Evolutionary conservation across 108 stramenopile species (phyloP).

Genomic region (Skeletonema tropicum): DNA sequence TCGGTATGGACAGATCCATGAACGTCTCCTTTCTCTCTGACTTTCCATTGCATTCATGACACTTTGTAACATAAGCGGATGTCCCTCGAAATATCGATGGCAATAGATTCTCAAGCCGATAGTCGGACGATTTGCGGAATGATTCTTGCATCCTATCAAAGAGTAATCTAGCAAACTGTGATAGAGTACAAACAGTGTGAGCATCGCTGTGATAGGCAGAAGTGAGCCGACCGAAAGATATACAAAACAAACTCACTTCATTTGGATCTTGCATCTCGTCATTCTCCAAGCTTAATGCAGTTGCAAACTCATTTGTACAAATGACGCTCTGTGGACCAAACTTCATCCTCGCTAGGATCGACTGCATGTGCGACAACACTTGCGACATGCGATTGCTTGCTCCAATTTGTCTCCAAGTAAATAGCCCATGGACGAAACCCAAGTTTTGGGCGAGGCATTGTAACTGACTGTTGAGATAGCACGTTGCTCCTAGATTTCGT

Average conservation of each 20-base stretch:
- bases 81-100: conserved; percentile 72
- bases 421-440: conserved; percentile 73
- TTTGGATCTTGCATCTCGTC: conserved; percentile 91
- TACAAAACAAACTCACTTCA: conserved; percentile 47
- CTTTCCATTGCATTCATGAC: conserved; percentile 50
- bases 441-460: conserved; percentile 88
- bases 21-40: conserved; percentile 68
- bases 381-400: conserved; percentile 52
- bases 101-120: conserved; percentile 19
- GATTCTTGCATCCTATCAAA: conserved; percentile 84
- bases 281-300: conserved; percentile 72
- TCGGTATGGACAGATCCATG: conserved; percentile 77
- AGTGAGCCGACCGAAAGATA: not conserved
- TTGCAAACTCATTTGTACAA: conserved; percentile 72
- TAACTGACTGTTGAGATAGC: conserved; percentile 88
- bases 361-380: conserved; percentile 69
- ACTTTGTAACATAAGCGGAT: conserved; percentile 65
- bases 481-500: conserved; percentile 86
- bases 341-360: conserved; percentile 66
- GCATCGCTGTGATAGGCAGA: not conserved
- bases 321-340: conserved; percentile 60
- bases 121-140: conserved; percentile 60
- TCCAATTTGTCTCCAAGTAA: conserved; percentile 60
- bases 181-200: not conserved
- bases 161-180: conserved; percentile 75